phyloP scores from a whole-genome alignment of 108 stramenopile species.

The Nannochloropsis gaditana region DNA sequence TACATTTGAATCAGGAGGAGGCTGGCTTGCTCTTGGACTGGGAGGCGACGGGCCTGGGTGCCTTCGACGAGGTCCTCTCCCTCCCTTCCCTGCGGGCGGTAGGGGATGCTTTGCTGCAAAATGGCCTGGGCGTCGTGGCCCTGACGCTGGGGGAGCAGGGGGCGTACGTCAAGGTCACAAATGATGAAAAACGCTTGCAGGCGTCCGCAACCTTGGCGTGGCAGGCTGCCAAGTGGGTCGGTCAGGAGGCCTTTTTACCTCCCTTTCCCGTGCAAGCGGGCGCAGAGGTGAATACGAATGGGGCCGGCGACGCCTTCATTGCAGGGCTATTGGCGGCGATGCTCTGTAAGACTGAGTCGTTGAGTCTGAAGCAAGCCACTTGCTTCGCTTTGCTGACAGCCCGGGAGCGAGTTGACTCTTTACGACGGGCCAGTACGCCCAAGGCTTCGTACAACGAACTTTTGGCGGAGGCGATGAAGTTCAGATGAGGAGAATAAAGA shows the following conservation, averaged over 20 bases:
- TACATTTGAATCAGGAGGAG: constrained; percentile 47
- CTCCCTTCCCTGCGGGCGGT: constrained; percentile 24
- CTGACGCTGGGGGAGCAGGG: constrained; percentile 39
- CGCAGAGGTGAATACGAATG: constrained; percentile 38
- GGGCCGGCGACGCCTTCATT: constrained; percentile 45
- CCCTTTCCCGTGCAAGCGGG: constrained; percentile 28
- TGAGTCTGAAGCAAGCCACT: background rate
- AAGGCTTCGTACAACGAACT: constrained; percentile 10
- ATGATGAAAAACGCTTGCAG: constrained; percentile 23
- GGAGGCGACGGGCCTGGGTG: background rate
- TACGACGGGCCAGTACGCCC: background rate
- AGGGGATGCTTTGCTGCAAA: constrained; percentile 38
- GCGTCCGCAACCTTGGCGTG: constrained; percentile 29
- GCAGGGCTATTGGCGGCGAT: constrained; percentile 33
- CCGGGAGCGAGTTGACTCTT: constrained; percentile 4
- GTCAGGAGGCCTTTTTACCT: constrained; percentile 23
- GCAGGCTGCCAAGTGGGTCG: constrained; percentile 39
- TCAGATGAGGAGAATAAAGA: background rate
- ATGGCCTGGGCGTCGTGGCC: constrained; percentile 38
- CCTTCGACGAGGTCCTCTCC: background rate
- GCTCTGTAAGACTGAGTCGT: constrained; percentile 9
- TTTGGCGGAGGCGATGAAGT: background rate
- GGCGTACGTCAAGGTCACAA: constrained; percentile 38
- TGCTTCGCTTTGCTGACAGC: background rate
- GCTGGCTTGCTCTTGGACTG: constrained; percentile 40